Evolutionary conservation across 257 asterid genomes (phyloP).

Genomic region (Euphrasia confusa): DNA sequence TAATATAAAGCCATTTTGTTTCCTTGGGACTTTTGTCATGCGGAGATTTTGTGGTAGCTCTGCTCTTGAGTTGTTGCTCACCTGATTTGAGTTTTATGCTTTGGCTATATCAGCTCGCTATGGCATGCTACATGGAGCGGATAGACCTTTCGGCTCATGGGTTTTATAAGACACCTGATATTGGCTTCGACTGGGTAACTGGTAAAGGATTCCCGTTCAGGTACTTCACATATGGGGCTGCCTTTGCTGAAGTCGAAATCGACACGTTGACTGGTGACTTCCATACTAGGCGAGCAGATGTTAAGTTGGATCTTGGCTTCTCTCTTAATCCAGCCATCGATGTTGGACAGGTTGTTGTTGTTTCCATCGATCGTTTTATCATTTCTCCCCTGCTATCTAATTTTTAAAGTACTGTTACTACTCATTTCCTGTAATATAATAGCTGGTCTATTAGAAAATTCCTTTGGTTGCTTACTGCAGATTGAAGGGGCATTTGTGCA

Average conservation of each 20-base stretch:
- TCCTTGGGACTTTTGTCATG: background rate
- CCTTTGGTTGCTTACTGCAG: slow-evolving; percentile 33
- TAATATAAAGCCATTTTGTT: background rate
- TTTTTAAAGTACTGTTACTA: background rate
- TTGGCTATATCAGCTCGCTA: slow-evolving; percentile 54
- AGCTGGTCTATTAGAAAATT: background rate
- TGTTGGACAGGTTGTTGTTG: slow-evolving; percentile 71
- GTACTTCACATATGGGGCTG: slow-evolving; percentile 90
- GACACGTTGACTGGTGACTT: slow-evolving; percentile 95
- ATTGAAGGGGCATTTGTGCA: slow-evolving; percentile 94
- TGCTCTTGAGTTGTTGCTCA: slow-evolving; percentile 9
- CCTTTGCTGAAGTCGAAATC: slow-evolving; percentile 88
- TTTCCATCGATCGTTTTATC: background rate
- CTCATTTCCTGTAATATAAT: slow-evolving; percentile 11
- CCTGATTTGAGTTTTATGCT: slow-evolving; percentile 16
- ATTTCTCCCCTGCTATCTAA: background rate
- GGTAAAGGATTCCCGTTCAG: slow-evolving; percentile 74
- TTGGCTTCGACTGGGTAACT: slow-evolving; percentile 72
- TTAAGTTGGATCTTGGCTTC: slow-evolving; percentile 79
- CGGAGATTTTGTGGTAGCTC: background rate
- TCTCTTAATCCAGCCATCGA: slow-evolving; percentile 95
- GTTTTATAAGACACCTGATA: slow-evolving; percentile 71
- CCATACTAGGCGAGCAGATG: slow-evolving; percentile 81
- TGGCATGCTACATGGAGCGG: slow-evolving; percentile 80
- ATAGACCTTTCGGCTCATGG: slow-evolving; percentile 97